phyloP scores from a whole-genome alignment of 306 rosid genomes.

The Adenanthera pavonina region DNA sequence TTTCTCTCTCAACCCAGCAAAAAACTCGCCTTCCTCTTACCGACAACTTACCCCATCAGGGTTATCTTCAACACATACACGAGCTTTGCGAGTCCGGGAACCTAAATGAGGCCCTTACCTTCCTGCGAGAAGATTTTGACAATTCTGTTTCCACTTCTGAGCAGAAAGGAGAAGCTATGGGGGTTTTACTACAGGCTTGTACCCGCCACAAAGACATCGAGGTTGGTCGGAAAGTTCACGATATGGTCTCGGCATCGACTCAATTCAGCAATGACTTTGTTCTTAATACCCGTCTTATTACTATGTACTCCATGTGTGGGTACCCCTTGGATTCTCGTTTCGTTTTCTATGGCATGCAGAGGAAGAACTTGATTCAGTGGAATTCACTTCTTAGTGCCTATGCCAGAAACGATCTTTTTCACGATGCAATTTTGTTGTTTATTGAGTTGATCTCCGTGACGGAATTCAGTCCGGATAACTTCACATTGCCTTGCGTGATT shows the following conservation, averaged over 20 bases:
- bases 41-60: constrained; percentile 1
- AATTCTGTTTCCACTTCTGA: constrained; percentile 38
- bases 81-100: constrained; percentile 57
- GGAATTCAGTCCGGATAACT: constrained; percentile 67
- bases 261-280: constrained; percentile 58
- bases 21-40: constrained; percentile 2
- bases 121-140: constrained; percentile 46
- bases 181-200: constrained; percentile 58
- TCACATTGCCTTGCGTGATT: constrained; percentile 72
- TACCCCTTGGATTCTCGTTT: constrained; percentile 59
- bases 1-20: constrained; percentile 41
- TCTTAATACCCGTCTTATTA: constrained; percentile 66
- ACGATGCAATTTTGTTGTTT: constrained; percentile 51
- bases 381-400: constrained; percentile 80
- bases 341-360: constrained; percentile 53
- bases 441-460: constrained; percentile 50
- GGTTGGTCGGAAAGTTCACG: constrained; percentile 60
- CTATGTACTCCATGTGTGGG: constrained; percentile 75
- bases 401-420: constrained; percentile 59
- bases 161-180: constrained; percentile 49
- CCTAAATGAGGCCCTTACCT: constrained; percentile 56
- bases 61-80: constrained; percentile 46
- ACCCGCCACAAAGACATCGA: constrained; percentile 54
- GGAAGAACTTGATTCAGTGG: constrained; percentile 63
- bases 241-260: constrained; percentile 48